Base-by-base conservation (phyloP, 192 early-diverging fungal species). In the Spizellomyces punctatus region DNA sequence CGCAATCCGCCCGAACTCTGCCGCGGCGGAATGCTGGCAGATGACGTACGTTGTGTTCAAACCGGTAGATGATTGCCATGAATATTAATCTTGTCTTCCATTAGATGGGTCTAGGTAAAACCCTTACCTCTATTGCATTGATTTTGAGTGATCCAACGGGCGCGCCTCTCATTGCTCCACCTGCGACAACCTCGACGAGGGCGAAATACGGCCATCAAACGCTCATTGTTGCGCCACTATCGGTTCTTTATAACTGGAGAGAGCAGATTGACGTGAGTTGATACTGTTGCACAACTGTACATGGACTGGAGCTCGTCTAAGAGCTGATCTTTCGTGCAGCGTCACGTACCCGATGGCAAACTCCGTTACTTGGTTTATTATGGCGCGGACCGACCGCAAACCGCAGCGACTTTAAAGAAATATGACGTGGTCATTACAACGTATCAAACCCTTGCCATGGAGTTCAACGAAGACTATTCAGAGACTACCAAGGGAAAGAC, bases 351-450 rank as follows among this genome's bases (percentile, higher is more conserved):
- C n/a, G 10, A 67, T 1, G 66, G 74, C 22, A 17, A 22, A 3
- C 56, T 89, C 46, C 58, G 62, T 9, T 76, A 86, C 4, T 65
- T 81, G 8, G 69, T 86, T 10, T 87, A 83, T 76, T 85, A 89
- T 56, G 88, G 87, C 12, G 27, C 41, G 42, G 19, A n/a, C 69
- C 61, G 81, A 85, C 2, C 55, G 60, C 16, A 78, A 84, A 22
- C 69, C 68, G n/a, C 46, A 16, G 17, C 46, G 8, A 8, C 2
- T 74, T 80, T 43, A 0, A 21, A 10, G 42, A 42, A 19, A 50
- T 63, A 80, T 12, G 87, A 89, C 62, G 67, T 89, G 16, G 88
- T 89, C 5, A 67, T 89, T 61, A 88, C 88, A 8, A 89, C 88
- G 1, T 89, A 87, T 59, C 80, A 86, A 22, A 80, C 7, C 58